phyloP scores from a whole-genome alignment of 2,329 filamentous ascomycete genomes.

The Calonectria leucothoes region DNA sequence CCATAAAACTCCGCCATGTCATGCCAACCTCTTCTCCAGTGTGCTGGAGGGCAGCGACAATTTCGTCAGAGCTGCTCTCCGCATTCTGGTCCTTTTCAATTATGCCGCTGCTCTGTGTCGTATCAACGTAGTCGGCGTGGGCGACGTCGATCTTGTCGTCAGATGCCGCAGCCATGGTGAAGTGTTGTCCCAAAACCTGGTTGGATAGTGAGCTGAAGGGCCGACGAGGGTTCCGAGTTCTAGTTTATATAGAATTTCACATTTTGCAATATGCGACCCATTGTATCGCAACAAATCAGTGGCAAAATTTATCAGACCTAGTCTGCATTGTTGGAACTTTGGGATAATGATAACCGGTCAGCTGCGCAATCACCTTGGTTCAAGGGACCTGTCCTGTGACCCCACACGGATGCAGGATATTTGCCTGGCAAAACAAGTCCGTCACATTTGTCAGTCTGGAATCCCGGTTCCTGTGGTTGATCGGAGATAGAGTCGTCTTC shows the following conservation, averaged over 20 bases:
- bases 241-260: neutral
- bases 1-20: constrained; percentile 26
- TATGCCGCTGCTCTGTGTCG: neutral
- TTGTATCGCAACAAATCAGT: neutral
- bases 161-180: constrained; percentile 2
- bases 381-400: neutral
- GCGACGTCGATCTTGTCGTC: constrained; percentile 15
- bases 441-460: neutral
- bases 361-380: neutral
- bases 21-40: constrained; percentile 22
- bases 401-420: neutral
- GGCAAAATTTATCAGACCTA: neutral
- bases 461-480: neutral
- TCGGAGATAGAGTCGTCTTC: neutral
- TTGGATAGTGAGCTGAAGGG: neutral
- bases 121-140: constrained; percentile 12
- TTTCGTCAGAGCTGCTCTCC: neutral
- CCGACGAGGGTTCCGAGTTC: neutral
- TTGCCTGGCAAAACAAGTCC: constrained; percentile 14
- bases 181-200: neutral
- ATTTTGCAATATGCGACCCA: neutral
- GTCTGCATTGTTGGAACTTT: neutral
- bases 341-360: constrained; percentile 19
- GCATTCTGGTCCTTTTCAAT: neutral
- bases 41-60: constrained; percentile 19